phyloP scores from a whole-genome alignment of 2,329 filamentous ascomycete species.

The Ceratocystis ficicola region DNA sequence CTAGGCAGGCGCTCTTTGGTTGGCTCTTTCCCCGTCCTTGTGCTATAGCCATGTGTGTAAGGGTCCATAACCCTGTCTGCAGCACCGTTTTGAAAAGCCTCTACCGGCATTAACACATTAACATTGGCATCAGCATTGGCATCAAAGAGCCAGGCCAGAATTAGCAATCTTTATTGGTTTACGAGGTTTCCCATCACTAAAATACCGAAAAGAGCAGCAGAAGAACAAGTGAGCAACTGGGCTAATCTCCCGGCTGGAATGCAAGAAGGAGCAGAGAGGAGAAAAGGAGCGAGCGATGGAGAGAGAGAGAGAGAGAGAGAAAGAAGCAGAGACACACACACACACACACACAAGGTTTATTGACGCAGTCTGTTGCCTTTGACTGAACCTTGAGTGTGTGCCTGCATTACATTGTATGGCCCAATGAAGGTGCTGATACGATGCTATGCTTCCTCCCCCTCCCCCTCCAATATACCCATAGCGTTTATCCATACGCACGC shows the following conservation, averaged over 20 bases:
- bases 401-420: no score
- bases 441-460: no score
- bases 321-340: no score
- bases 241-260: not conserved
- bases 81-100: not conserved
- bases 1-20: not conserved
- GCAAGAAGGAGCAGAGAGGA: not conserved
- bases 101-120: not conserved
- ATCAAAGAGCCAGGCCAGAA: not conserved
- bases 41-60: not conserved
- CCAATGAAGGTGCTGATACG: no score
- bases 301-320: no score
- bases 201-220: no score
- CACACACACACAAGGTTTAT: no score
- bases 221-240: not conserved
- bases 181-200: not conserved
- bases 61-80: constrained; percentile 3
- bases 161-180: not conserved
- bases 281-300: not conserved
- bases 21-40: not conserved
- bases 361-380: no score
- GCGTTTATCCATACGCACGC: not conserved
- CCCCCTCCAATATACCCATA: not conserved
- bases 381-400: no score
- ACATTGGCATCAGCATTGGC: not conserved